A percentile compares a stretch with the other conserved stretches of the same genome.
Evolutionary conservation across 2,329 filamentous ascomycete species (phyloP).

Genomic region (Trichoderma breve): DNA sequence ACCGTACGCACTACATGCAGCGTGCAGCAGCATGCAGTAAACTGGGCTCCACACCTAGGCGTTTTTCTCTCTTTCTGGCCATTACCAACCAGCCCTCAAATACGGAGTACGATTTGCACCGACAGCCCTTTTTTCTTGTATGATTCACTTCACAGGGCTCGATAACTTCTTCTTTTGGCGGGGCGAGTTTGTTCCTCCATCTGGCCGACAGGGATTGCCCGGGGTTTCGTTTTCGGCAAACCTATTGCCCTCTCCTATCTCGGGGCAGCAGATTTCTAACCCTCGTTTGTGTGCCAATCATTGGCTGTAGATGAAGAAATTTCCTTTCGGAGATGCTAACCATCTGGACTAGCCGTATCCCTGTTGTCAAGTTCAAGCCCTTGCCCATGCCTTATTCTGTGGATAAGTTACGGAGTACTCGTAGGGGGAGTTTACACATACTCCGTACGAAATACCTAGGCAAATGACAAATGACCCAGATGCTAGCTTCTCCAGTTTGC

Average conservation of each 20-base stretch:
- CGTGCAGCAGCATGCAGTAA: background rate
- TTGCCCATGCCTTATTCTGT: slow-evolving; percentile 7
- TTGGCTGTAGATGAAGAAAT: background rate
- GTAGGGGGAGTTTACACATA: background rate
- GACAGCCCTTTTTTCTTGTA: background rate
- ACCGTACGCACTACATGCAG: background rate
- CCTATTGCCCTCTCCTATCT: background rate
- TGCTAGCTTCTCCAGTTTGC: slow-evolving; percentile 1
- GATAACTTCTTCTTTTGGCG: background rate
- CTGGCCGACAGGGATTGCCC: background rate
- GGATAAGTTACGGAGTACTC: background rate
- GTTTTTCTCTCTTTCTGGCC: slow-evolving; percentile 12
- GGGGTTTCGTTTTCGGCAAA: background rate
- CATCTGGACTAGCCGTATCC: background rate
- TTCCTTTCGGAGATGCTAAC: background rate
- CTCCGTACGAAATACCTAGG: background rate
- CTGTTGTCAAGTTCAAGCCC: background rate
- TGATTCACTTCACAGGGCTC: background rate
- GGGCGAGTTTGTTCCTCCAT: background rate
- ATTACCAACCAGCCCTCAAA: background rate
- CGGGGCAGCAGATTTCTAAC: background rate
- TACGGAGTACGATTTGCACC: background rate
- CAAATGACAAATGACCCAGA: background rate
- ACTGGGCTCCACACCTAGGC: slow-evolving; percentile 14
- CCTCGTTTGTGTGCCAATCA: background rate